These are phyloP conservation scores for Syzygium syzygioides DNA, from an alignment of 441 rosid species.

Conservation along the genomic window DNA sequence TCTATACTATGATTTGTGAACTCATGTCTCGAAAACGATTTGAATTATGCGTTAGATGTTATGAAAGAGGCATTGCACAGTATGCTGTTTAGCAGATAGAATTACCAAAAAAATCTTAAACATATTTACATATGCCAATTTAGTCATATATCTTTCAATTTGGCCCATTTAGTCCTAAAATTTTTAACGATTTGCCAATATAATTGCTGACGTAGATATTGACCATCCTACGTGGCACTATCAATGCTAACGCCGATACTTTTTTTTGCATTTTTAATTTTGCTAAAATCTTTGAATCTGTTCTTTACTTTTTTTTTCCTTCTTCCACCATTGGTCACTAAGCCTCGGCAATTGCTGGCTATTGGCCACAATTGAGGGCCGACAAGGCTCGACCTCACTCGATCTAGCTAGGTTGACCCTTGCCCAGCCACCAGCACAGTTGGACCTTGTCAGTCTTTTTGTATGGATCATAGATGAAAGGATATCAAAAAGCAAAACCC, in stretches of 20 bases:
- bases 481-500: background rate
- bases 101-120: too few relatives aligned
- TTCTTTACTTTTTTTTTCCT: background rate
- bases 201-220: too few relatives aligned
- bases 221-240: accelerated
- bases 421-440: too few relatives aligned
- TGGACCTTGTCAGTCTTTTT: background rate
- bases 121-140: too few relatives aligned
- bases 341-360: background rate
- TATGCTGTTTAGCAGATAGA: background rate
- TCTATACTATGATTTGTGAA: background rate
- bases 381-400: background rate
- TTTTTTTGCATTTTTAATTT: too few relatives aligned
- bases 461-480: background rate
- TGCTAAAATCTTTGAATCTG: too few relatives aligned
- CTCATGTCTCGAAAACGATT: background rate
- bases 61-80: background rate
- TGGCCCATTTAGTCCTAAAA: background rate
- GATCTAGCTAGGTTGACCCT: too few relatives aligned
- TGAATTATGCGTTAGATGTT: background rate
- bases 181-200: background rate
- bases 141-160: too few relatives aligned
- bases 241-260: accelerated
- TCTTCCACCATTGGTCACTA: background rate
- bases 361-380: background rate